phyloP scores from a whole-genome alignment of 179 eudicot genomes.

The Patellifolia procumbens region DNA sequence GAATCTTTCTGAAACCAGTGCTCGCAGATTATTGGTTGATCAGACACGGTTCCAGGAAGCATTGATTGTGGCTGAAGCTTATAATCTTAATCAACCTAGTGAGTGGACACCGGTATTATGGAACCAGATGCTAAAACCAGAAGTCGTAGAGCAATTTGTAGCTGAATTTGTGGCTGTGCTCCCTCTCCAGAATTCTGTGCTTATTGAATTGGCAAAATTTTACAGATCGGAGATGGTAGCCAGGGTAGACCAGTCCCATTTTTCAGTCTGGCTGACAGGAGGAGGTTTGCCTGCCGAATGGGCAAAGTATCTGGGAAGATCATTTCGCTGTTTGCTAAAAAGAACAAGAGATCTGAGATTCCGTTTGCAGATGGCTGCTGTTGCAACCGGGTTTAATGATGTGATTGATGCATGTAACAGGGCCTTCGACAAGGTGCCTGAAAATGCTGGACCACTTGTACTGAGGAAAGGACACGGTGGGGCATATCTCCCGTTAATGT shows the following conservation, averaged over 20 bases:
- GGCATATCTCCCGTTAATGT: conserved; percentile 78
- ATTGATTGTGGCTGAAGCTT: conserved; percentile 95
- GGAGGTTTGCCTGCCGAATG: conserved; percentile 93
- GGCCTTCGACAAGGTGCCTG: conserved; percentile 89
- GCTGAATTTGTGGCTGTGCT: conserved; percentile 95
- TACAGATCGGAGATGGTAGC: conserved; percentile 89
- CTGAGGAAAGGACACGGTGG: conserved; percentile 98
- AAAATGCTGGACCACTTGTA: conserved; percentile 88
- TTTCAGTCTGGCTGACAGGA: conserved; percentile 87
- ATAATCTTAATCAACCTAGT: conserved; percentile 88
- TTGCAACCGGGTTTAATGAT: conserved; percentile 82
- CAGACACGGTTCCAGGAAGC: conserved; percentile 98
- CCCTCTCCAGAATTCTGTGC: conserved; percentile 83
- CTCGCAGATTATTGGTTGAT: conserved; percentile 76
- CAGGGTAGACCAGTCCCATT: conserved; percentile 88
- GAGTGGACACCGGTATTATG: conserved; percentile 98
- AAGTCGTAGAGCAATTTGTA: conserved; percentile 78
- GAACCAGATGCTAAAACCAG: conserved; percentile 96
- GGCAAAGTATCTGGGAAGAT: conserved; percentile 85
- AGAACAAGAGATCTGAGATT: conserved; percentile 83
- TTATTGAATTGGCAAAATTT: conserved; percentile 80
- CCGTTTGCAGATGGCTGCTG: conserved; percentile 66
- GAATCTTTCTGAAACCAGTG: conserved; percentile 82
- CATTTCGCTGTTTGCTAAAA: conserved; percentile 87
- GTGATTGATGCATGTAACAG: conserved; percentile 58